Evolutionary conservation across 2,329 filamentous ascomycete species (phyloP), one percentile per base, ranked within the genome.

Genomic region (Verticillium zaregamsianum): DNA sequence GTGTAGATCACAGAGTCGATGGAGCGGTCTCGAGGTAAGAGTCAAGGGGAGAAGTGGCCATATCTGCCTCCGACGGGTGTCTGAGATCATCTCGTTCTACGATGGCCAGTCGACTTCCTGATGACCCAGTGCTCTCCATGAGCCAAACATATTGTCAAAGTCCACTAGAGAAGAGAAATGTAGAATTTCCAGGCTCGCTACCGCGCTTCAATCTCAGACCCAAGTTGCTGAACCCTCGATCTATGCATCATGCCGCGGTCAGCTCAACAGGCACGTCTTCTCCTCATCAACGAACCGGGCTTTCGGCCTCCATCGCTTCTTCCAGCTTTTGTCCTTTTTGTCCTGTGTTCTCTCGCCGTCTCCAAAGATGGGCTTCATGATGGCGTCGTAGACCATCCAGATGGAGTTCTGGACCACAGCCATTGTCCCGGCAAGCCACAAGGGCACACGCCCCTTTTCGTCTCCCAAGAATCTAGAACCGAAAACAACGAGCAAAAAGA

Each of bases 311-410:
- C 56, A 57, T 54, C 66, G 61, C 40, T n/a, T 40, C 58, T 17
- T 58, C 55, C 45, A 23, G 54, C 45, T 61, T 15, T 52, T 65
- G 5, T 65, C 67, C 1, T 68, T 65, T 9, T 67, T 65, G 35
- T 73, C 72, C 35, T 74, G 66, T 3, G 86, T 88, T 68, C 83
- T 85, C 80, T 98, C 94, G 0, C 95, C 95, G 71, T 98, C 91
- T 0, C 94, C 94, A 79, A 96, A 97, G 0, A 89, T 49, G 1
- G 75, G 77, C 73, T 86, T 88, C 66, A 80, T 72, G 2, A 80
- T 71, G 2, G 32, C 33, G 59, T 84, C 82, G 58, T 85, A 83
- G 3, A 64, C 66, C 62, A 72, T 67, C 82, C 82, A 85, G 11
- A 78, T 63, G 3, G 76, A 12, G 17, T 76, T 80, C 61, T 82